Evolutionary conservation across 768 basidiomycete species (phyloP).

Genomic region (Boletus sensibilis): DNA sequence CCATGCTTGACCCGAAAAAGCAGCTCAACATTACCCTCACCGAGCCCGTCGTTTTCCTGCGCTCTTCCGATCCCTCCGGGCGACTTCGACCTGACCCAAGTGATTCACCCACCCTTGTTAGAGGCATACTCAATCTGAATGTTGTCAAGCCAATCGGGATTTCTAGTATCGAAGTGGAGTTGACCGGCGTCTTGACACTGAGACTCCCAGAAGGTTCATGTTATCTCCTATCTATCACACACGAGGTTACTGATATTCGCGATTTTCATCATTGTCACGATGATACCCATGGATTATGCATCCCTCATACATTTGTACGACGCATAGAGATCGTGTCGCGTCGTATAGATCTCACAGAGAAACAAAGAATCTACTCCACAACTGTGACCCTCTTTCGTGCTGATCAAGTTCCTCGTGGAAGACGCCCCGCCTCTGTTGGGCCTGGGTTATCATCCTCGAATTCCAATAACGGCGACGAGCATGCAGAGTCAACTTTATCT

Average conservation of each 20-base stretch:
- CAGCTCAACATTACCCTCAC: constrained; percentile 58
- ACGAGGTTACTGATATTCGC: background rate
- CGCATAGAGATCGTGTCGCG: constrained; percentile 59
- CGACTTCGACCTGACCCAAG: constrained; percentile 32
- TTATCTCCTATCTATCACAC: constrained; percentile 3
- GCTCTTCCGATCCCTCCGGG: constrained; percentile 48
- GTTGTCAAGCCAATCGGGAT: constrained; percentile 80
- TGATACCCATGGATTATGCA: background rate
- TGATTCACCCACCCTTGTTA: constrained; percentile 60
- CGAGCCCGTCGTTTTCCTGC: constrained; percentile 74
- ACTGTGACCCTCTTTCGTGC: constrained; percentile 76
- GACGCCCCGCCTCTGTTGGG: constrained; percentile 23
- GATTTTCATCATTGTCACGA: background rate
- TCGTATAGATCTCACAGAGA: constrained; percentile 72
- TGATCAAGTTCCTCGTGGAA: constrained; percentile 36
- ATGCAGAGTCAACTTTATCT: background rate
- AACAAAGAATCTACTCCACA: constrained; percentile 69
- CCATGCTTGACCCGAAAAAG: constrained; percentile 37
- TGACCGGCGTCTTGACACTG: constrained; percentile 59
- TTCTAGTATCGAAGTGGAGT: constrained; percentile 78
- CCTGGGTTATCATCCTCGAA: constrained; percentile 15
- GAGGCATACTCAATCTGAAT: constrained; percentile 63
- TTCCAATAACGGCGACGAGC: background rate
- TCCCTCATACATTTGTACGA: background rate
- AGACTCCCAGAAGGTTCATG: constrained; percentile 76